These are phyloP conservation scores for Colletotrichum lini DNA, from an alignment of 2,329 filamentous ascomycete genomes.

Conservation along the genomic window DNA sequence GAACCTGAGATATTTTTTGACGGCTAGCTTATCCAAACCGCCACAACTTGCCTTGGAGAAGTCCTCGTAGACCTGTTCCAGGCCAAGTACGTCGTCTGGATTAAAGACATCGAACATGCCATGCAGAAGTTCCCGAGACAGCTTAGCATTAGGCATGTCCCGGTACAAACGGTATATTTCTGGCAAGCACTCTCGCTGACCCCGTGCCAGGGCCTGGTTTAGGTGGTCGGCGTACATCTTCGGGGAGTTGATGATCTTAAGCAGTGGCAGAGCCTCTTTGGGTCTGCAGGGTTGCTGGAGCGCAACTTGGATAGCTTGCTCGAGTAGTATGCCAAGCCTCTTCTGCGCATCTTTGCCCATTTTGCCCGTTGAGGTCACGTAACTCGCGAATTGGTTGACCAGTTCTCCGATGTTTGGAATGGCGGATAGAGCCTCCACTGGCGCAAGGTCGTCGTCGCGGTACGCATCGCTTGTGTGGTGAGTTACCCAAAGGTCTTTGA, in stretches of 20 bases:
- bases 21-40: constrained; percentile 60
- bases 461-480: constrained; percentile 46
- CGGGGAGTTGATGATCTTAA: constrained; percentile 56
- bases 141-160: constrained; percentile 54
- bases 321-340: constrained; percentile 48
- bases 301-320: constrained; percentile 50
- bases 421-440: constrained; percentile 11
- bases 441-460: not conserved
- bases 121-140: constrained; percentile 57
- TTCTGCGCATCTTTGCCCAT: not conserved
- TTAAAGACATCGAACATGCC: constrained; percentile 61
- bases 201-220: constrained; percentile 47
- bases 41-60: constrained; percentile 59
- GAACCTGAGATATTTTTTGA: constrained; percentile 63
- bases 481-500: constrained; percentile 55
- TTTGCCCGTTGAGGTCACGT: not conserved
- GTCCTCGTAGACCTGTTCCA: constrained; percentile 65
- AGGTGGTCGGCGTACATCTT: constrained; percentile 62
- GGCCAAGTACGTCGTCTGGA: constrained; percentile 55
- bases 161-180: constrained; percentile 64
- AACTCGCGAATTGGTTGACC: constrained; percentile 51
- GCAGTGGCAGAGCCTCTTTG: constrained; percentile 53
- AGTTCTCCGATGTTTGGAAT: constrained; percentile 49
- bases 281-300: constrained; percentile 53
- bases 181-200: constrained; percentile 51